phyloP scores from a whole-genome alignment of 2,329 filamentous ascomycete species.

The Dothiorella sarmentorum region DNA sequence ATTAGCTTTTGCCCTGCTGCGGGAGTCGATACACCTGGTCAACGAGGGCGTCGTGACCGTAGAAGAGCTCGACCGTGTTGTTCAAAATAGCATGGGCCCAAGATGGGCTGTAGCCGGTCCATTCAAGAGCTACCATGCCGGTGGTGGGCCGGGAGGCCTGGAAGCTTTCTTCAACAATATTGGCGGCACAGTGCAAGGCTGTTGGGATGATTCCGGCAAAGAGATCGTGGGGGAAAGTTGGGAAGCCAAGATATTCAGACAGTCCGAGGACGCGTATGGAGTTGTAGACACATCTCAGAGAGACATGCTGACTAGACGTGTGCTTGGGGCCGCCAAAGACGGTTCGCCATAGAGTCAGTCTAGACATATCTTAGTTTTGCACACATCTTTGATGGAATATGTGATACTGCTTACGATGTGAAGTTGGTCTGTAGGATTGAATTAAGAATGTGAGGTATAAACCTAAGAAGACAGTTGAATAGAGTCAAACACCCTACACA shows the following conservation, averaged over 20 bases:
- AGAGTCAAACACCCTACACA: neutral
- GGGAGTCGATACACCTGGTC: slow-evolving; percentile 56
- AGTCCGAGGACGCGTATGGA: slow-evolving; percentile 49
- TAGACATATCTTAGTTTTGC: neutral
- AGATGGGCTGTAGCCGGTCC: slow-evolving; percentile 55
- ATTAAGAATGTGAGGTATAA: no score
- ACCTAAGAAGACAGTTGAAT: no score
- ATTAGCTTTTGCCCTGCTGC: slow-evolving; percentile 54
- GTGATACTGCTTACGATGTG: no score
- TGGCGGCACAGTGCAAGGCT: slow-evolving; percentile 52
- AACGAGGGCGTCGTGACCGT: slow-evolving; percentile 51
- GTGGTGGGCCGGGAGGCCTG: slow-evolving; percentile 54
- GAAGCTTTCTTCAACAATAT: slow-evolving; percentile 55
- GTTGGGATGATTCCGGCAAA: slow-evolving; percentile 51
- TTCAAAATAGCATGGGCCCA: slow-evolving; percentile 52
- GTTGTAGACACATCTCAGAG: slow-evolving; percentile 39
- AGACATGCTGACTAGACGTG: slow-evolving; percentile 41
- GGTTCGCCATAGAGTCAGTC: neutral
- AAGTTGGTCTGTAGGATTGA: no score
- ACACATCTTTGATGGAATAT: no score
- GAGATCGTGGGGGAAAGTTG: slow-evolving; percentile 43
- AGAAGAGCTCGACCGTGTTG: slow-evolving; percentile 52
- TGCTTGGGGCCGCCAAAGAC: slow-evolving; percentile 38
- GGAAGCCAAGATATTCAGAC: slow-evolving; percentile 45
- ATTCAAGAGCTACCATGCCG: slow-evolving; percentile 58